Base-by-base conservation (phyloP, 768 basidiomycete genomes). In the Clitopilus hobsonii region DNA sequence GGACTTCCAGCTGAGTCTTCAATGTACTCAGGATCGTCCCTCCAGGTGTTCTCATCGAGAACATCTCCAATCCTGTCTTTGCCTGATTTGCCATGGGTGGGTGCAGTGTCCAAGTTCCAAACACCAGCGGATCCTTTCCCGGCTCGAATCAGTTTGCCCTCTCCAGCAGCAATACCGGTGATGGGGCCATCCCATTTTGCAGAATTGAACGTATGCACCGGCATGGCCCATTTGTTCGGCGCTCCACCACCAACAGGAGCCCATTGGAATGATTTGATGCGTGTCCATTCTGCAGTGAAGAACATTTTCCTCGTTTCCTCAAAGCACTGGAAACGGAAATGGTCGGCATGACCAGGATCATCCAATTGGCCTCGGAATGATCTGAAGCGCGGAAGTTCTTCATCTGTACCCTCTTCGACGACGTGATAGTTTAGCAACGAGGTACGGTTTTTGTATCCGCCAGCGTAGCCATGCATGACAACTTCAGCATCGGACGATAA, bases 41-140 rank as follows among this genome's bases (percentile, higher is more conserved):
- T 51, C 63, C 63, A 63, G 6, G 57, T 52, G 16, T 63, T 58
- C 5, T 60, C 51, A 25, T 55, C 52, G 24, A 63, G 49, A 51
- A 54, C 52, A 2, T 51, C 55, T 3, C 69, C 68, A 36, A 67
- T 67, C 14, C 53, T 38, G 8, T 57, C 56, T 16, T 54, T 62
- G 5, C 62, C 67, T 20, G 56, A 52, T 5, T 54, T 45, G 0
- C 67, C 69, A 45, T 74, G 74, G 7, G 70, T 69, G 4, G 57
- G 61, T 6, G 71, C 59, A 0, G 32, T 38, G 22, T 72, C 68
- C n/a, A 76, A 22, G 22, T 71, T 64, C 77, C 76, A 77, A 6
- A 74, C 51, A 1, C 60, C 69, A 11, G 68, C 62, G 6, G 57
- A 53, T 6, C 73, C 73, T 29, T 63, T 64, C 0, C 74, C 74